These are phyloP conservation scores for Metarhizium guizhouense DNA, from an alignment of 2,329 filamentous ascomycete species.

Conservation along the genomic window DNA sequence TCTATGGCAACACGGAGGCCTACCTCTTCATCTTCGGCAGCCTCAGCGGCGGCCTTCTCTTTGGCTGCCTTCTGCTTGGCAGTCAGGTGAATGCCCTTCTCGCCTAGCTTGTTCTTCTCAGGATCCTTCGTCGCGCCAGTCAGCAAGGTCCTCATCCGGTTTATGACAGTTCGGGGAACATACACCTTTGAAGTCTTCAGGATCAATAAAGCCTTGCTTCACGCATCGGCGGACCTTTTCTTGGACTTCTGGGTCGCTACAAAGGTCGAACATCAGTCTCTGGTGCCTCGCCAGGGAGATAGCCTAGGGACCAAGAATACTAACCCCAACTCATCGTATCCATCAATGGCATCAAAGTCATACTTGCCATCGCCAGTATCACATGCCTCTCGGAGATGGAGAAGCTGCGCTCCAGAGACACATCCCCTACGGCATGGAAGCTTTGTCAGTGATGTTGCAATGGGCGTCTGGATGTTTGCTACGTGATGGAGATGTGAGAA, in stretches of 20 bases:
- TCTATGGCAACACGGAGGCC: neutral
- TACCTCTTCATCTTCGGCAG: conserved; percentile 12
- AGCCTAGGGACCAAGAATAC: conserved; percentile 12
- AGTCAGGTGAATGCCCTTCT: conserved; percentile 50
- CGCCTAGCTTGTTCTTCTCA: conserved; percentile 62
- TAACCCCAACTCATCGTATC: conserved; percentile 64
- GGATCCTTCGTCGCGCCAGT: conserved; percentile 49
- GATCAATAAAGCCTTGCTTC: conserved; percentile 68
- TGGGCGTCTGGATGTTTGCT: neutral
- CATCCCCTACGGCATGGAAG: conserved; percentile 59
- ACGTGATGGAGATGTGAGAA: neutral
- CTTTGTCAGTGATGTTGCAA: neutral
- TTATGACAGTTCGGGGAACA: conserved; percentile 24
- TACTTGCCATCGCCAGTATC: conserved; percentile 35
- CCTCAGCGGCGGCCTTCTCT: conserved; percentile 20
- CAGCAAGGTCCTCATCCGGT: neutral
- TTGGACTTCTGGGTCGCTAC: conserved; percentile 50
- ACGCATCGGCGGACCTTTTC: conserved; percentile 67
- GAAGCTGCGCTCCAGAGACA: conserved; percentile 66
- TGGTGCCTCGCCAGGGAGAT: neutral
- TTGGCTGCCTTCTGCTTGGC: conserved; percentile 27
- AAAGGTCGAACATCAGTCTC: conserved; percentile 13
- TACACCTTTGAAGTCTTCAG: conserved; percentile 85
- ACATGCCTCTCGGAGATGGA: conserved; percentile 52
- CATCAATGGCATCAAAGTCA: conserved; percentile 64